Conservation (phyloP, 2,329 filamentous ascomycete species). For the Teratosphaeria viscida region DNA sequence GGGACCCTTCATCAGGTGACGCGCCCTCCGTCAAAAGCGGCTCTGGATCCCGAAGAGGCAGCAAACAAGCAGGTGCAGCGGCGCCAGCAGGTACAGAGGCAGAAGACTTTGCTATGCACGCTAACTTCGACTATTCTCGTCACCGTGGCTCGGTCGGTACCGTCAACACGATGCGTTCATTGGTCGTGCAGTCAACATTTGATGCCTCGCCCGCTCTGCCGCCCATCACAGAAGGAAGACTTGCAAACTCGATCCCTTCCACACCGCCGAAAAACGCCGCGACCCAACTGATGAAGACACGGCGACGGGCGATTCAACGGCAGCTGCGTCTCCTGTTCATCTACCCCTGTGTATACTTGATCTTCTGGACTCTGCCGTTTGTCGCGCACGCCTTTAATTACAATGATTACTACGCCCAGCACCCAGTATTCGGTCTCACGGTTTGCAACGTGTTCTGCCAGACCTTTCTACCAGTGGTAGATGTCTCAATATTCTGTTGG, state of each 20-base stretch:
- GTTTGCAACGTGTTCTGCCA: constrained; percentile 49
- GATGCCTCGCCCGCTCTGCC: constrained; percentile 6
- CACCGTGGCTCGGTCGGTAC: constrained; percentile 15
- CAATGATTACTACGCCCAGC: constrained; percentile 38
- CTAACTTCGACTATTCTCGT: constrained; percentile 1
- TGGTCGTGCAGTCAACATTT: constrained; percentile 7
- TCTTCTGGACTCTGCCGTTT: constrained; percentile 65
- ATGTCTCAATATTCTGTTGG: constrained; percentile 57
- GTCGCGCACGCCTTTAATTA: constrained; percentile 53
- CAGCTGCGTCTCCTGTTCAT: constrained; percentile 65
- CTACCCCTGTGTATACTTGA: constrained; percentile 62
- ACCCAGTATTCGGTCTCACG: constrained; percentile 48
- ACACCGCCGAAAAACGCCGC: constrained; percentile 3
- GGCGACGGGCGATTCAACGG: constrained; percentile 44
- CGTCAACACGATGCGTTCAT: constrained; percentile 9
- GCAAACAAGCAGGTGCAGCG: constrained; percentile 11
- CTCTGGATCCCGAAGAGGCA: constrained; percentile 20
- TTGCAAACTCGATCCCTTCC: constrained; percentile 4
- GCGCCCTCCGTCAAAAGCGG: constrained; percentile 1
- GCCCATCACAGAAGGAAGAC: constrained; percentile 16
- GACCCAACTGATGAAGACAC: constrained; percentile 9
- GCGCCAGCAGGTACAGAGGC: constrained; percentile 4
- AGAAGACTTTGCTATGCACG: constrained; percentile 16
- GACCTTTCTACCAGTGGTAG: constrained; percentile 55
- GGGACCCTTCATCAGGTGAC: neutral